Conservation (phyloP, 176 grass and related monocot genomes). For the Pontederia crassipes region DNA sequence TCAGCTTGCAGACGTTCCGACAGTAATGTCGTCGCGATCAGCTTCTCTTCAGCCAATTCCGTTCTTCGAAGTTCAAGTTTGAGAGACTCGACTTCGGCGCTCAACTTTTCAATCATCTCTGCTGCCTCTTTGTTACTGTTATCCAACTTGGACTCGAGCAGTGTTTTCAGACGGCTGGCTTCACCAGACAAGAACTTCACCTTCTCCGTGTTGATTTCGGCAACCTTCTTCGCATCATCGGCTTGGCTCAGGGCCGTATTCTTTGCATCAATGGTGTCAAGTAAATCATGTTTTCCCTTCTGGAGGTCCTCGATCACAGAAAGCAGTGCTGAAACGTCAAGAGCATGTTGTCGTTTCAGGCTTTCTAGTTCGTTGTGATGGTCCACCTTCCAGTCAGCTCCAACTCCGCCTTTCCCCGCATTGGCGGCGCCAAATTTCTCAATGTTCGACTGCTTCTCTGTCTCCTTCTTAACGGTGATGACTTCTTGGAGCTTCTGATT, state of each 20-base stretch:
- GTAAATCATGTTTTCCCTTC: slow-evolving; percentile 50
- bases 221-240: slow-evolving; percentile 65
- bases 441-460: slow-evolving; percentile 65
- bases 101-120: slow-evolving; percentile 50
- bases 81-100: slow-evolving; percentile 39
- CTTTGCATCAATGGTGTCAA: slow-evolving; percentile 46
- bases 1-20: slow-evolving; percentile 44
- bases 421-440: slow-evolving; percentile 94
- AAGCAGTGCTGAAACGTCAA: slow-evolving; percentile 47
- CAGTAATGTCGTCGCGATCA: slow-evolving; percentile 34
- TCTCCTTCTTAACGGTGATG: slow-evolving; percentile 52
- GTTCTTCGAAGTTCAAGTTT: slow-evolving; percentile 54
- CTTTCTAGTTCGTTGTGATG: slow-evolving; percentile 63
- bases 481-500: slow-evolving; percentile 85
- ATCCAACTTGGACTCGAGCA: slow-evolving; percentile 66
- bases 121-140: slow-evolving; percentile 49
- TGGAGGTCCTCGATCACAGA: slow-evolving; percentile 55
- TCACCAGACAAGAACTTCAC: slow-evolving; percentile 57
- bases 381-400: slow-evolving; percentile 48
- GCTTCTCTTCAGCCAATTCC: slow-evolving; percentile 38
- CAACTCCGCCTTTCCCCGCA: slow-evolving; percentile 55
- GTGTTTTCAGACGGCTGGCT: slow-evolving; percentile 43
- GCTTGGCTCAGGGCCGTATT: slow-evolving; percentile 51
- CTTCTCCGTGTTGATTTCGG: slow-evolving; percentile 65
- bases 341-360: slow-evolving; percentile 40